Percentiles rank a stretch among this genome's conserved stretches.
phyloP scores from a whole-genome alignment of 2,329 filamentous ascomycete genomes.

The Botrytis porri region DNA sequence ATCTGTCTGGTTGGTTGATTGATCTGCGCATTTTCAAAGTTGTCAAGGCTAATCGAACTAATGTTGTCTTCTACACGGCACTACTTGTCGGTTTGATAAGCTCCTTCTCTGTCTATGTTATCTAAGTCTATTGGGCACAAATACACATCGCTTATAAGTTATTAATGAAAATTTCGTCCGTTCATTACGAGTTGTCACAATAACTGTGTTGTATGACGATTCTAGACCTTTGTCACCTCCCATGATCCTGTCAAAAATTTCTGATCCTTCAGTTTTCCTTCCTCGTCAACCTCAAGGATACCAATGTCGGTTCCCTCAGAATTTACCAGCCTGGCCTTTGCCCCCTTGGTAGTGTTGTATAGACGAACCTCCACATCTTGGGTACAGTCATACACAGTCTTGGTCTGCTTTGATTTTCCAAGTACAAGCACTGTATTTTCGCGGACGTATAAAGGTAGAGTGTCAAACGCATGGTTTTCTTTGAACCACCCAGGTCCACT shows the following conservation, averaged over 20 bases:
- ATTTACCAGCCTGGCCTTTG: conserved; percentile 45
- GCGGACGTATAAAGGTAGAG: conserved; percentile 47
- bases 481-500: conserved; percentile 45
- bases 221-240: conserved; percentile 21
- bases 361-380: conserved; percentile 44
- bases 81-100: not conserved
- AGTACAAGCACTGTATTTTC: conserved; percentile 38
- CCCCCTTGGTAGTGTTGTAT: conserved; percentile 45
- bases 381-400: conserved; percentile 36
- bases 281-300: conserved; percentile 41
- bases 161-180: not conserved
- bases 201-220: not conserved
- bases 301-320: conserved; percentile 44
- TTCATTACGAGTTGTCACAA: not conserved
- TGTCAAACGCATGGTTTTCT: conserved; percentile 48
- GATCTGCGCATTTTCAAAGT: not conserved
- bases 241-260: conserved; percentile 42
- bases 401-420: conserved; percentile 32
- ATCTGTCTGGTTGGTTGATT: not conserved
- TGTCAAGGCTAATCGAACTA: not conserved
- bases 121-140: not conserved
- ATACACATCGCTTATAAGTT: not conserved
- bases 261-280: conserved; percentile 43
- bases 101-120: not conserved
- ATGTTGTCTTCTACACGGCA: not conserved